Base-by-base conservation (phyloP, 2,329 filamentous ascomycete genomes). In the Onygenales sp. region DNA sequence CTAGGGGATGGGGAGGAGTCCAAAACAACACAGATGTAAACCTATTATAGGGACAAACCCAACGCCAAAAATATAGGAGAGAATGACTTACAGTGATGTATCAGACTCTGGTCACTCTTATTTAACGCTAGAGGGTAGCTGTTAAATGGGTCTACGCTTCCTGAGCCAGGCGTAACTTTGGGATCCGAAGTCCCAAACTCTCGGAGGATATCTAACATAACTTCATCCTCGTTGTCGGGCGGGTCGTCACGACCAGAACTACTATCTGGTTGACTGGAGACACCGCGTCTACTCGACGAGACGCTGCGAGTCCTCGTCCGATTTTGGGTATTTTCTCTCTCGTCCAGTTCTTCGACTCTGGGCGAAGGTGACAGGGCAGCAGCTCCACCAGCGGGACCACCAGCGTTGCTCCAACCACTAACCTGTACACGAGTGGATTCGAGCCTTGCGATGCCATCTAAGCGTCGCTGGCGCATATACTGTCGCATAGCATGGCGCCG, bases 401-500 rank as follows among this genome's bases (percentile, higher is more conserved):
- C 21, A 39, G 13, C 21, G 14, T 8, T 44, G 11, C 43, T 39
- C 65, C 65, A 66, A 14, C 60, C 61, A 27, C 60, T 53, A 39
- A 61, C 55, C 45, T 61, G 60, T 17, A 60, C 57, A 46, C 64
- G 63, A 47, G 63, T 59, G n/a, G 63, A 61, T 41, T 63, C 65
- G 8, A 67, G 52, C 21, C 65, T 61, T 50, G 64, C 63, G 52
- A 67, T 67, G 48, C 65, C 63, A 50, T 67, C 64, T 42, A 65
- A 57, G 21, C 65, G 65, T 35, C 65, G 61, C 54, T 66, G 61
- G 44, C 64, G 64, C 60, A 67, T 65, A 55, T 67, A 66, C 55
- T 66, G 64, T 42, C 64, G 64, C 65, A 67, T 67, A n/a, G 64
- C 65, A 67, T 67, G 64, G 33, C 65, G 65, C 21, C 65, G 65